These are phyloP conservation scores for Fusarium sterilihyphosum DNA, from an alignment of 2,329 filamentous ascomycete genomes.

Conservation along the genomic window DNA sequence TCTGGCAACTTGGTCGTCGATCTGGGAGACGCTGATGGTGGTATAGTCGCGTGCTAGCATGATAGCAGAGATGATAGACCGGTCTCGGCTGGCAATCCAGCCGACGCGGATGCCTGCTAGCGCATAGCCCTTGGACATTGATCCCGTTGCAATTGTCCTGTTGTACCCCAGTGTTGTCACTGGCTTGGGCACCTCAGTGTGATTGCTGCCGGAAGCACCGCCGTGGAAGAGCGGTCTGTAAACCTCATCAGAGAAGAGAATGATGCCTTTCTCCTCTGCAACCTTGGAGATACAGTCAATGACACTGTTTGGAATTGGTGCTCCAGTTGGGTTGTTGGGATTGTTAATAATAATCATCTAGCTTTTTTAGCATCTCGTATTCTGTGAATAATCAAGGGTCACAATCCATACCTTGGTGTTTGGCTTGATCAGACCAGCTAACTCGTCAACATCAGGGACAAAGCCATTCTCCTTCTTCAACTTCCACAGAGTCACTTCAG, in stretches of 20 bases:
- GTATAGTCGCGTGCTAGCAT: slow-evolving; percentile 80
- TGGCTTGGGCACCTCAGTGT: slow-evolving; percentile 64
- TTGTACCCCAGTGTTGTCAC: slow-evolving; percentile 76
- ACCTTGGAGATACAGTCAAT: slow-evolving; percentile 71
- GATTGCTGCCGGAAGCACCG: slow-evolving; percentile 56
- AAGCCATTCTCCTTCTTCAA: slow-evolving; percentile 72
- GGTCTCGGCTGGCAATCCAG: slow-evolving; percentile 78
- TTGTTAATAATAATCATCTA: slow-evolving; percentile 69
- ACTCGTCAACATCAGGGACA: slow-evolving; percentile 71
- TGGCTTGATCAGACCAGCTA: slow-evolving; percentile 70
- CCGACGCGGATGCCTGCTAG: slow-evolving; percentile 84
- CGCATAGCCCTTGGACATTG: slow-evolving; percentile 86
- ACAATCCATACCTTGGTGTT: slow-evolving; percentile 71
- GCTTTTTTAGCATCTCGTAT: background rate
- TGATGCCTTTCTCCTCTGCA: slow-evolving; percentile 70
- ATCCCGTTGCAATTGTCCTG: slow-evolving; percentile 77
- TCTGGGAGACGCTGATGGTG: slow-evolving; percentile 82
- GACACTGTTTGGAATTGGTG: slow-evolving; percentile 69
- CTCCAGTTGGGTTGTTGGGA: slow-evolving; percentile 85
- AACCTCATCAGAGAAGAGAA: slow-evolving; percentile 81
- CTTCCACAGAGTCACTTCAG: slow-evolving; percentile 81
- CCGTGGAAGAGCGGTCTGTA: slow-evolving; percentile 85
- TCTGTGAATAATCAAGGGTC: rapidly evolving
- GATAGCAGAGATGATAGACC: slow-evolving; percentile 69
- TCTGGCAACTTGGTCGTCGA: slow-evolving; percentile 81